Evolutionary conservation across 208 protist genomes (phyloP), one percentile per base, ranked within the genome.

Genomic region (Leishmania gerbilli): DNA sequence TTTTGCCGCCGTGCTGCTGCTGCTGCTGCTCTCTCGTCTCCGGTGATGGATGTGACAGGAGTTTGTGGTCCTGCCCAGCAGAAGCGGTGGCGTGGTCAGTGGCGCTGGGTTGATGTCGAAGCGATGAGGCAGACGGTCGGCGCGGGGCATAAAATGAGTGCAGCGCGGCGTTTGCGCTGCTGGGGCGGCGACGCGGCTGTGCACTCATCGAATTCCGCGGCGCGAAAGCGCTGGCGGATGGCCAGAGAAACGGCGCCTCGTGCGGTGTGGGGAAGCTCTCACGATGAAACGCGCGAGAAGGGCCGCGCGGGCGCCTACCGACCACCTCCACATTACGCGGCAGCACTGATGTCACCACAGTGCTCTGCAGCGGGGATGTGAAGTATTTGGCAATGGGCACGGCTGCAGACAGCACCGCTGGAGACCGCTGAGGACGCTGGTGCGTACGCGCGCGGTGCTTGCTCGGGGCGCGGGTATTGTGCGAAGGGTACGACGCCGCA

Each of bases 261-360:
- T 67, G 64, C 67, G 24, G 37, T 5, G 17, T 27, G n/a, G 34
- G 79, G 27, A 47, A 42, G 55, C 13, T 34, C 19, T 6, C 69
- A 24, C 74, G 62, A 31, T 67, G 11, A 7, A 55, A 27, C 34
- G 74, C 34, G 31, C 47, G 37, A 51, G 74, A 77, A 24, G 62
- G 47, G n/a, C 76, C 27, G 67, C 62, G 40, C 13, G 45, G 37
- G 31, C 74, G 76, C 1, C 56, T 74, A 67, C 83, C 84, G 19
- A 71, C 62, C 58, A 94, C 80, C 76, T 93, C 87, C 13, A 95
- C 81, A 5, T 69, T 82, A 11, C 74, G 83, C 45, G 90, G 92
- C 58, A 95, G 81, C 71, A 91, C 74, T 11, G 90, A 94, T 7
- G 90, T 95, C 31, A 95, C 92, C 15, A 95, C 84, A 53, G 83